A percentile compares a stretch with the other conserved stretches of the same genome.
Conservation (phyloP, 495 filamentous ascomycete genomes). For the Gamarada debralockiae region DNA sequence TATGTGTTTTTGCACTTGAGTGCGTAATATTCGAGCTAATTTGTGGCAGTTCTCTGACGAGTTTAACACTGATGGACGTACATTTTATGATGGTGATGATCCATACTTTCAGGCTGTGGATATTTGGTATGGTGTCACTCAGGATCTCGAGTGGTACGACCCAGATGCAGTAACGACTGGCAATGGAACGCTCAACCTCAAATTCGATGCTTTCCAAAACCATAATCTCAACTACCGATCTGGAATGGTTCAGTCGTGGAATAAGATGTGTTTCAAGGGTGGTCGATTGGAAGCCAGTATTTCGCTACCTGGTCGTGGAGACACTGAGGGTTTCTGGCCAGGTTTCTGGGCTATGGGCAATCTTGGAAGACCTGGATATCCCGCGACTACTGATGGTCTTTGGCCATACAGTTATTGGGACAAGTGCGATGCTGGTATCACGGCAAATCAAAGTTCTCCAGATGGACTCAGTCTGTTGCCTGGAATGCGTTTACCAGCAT, state of each 20-base stretch:
- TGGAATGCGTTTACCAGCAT: constrained; percentile 71
- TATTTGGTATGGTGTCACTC: constrained; percentile 77
- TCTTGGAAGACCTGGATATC: constrained; percentile 65
- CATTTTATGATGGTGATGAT: constrained; percentile 73
- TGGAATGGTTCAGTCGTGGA: constrained; percentile 83
- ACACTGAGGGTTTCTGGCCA: constrained; percentile 71
- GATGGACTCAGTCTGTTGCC: constrained; percentile 68
- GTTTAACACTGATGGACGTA: constrained; percentile 66
- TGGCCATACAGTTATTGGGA: constrained; percentile 79
- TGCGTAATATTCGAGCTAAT: constrained; percentile 5
- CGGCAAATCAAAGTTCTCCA: constrained; percentile 66
- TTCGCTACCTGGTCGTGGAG: constrained; percentile 67
- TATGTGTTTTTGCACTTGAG: constrained; percentile 41
- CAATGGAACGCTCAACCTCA: constrained; percentile 62
- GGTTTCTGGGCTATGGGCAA: constrained; percentile 83
- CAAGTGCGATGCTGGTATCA: constrained; percentile 70
- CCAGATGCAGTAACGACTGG: constrained; percentile 69
- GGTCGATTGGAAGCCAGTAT: constrained; percentile 74
- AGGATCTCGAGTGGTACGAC: constrained; percentile 82
- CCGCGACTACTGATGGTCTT: constrained; percentile 67
- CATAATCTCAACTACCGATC: constrained; percentile 70
- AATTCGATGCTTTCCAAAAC: constrained; percentile 63
- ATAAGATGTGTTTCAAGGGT: constrained; percentile 74
- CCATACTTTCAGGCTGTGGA: constrained; percentile 68
- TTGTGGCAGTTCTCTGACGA: constrained; percentile 69